Base-by-base conservation (phyloP, 176 grass and related monocot species). In the Avena atlantica region DNA sequence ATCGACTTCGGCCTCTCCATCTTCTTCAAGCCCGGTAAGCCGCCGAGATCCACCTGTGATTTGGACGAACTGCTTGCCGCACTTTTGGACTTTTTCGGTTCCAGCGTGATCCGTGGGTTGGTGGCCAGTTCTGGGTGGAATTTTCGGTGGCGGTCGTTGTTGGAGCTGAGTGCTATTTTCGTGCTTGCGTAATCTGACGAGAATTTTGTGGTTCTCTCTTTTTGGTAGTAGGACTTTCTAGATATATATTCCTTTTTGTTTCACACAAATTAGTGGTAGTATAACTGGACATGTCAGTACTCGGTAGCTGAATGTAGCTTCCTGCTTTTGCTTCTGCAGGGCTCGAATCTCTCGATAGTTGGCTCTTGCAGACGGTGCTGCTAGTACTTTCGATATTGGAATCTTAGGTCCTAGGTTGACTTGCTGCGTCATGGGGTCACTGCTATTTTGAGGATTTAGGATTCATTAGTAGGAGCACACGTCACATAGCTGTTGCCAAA, bases 1-100 rank as follows among this genome's bases (percentile, higher is more conserved):
- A 99, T 99, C 70, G 97, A 99, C 63, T 99, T 99, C 34, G 94
- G 97, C 12, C 94, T 99, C 75, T 97, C 97, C 48, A 99, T 99
- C 90, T 99, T 99, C 93, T 99, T 99, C 92, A 99, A 97, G 91
- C 94, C 94, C 70, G 97, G 97, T 97, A 60, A 90, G 86, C 42
- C 40, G 44, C 48, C 49, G 73, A 76, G 73, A 76, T 76, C 73
- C 72, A 85, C 78, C 87, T 20, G 13, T 55, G 70, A 78, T 88
- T 85, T 51, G 45, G 70, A 74, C 55, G 6, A 82, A 82, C 78
- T 72, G 76, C 12, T 55, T 37, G 61, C 69, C 12, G 86, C 42
- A 12, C 27, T 57, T 83, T 81, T 77, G 51, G 79, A 78, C 48
- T 45, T 70, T 79, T 81, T 81, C 24, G 24, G 23, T 25, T 6